Evolutionary conservation across 345 rosid genomes (phyloP).

Genomic region (Eucalyptus coolabah): DNA sequence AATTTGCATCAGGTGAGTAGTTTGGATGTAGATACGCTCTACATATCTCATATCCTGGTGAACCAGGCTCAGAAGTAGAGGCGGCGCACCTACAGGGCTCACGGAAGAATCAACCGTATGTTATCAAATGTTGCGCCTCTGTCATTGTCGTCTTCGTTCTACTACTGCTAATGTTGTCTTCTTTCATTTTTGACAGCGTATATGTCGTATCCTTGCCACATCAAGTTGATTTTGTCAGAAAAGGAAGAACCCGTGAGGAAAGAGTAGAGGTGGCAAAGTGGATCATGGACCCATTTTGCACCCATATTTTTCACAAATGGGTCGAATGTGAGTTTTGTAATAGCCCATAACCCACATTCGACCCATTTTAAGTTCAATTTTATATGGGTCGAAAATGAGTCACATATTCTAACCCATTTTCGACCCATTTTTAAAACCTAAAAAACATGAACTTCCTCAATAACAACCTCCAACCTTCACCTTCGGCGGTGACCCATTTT

Average conservation of each 20-base stretch:
- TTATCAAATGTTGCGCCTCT: neutral
- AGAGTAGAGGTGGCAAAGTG: too few relatives aligned
- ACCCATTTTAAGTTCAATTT: too few relatives aligned
- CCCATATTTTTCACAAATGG: too few relatives aligned
- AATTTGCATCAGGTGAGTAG: slow-evolving; percentile 16
- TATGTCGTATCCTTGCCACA: slow-evolving; percentile 39
- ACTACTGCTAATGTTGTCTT: neutral
- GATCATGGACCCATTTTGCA: too few relatives aligned
- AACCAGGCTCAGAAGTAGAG: slow-evolving; percentile 37
- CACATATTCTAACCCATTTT: too few relatives aligned
- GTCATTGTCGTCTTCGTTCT: neutral
- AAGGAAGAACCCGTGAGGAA: slow-evolving; percentile 29
- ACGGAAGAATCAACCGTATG: slow-evolving; percentile 35
- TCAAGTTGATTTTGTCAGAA: slow-evolving; percentile 27
- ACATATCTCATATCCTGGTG: slow-evolving; percentile 16
- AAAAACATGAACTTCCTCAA: too few relatives aligned
- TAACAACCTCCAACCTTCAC: too few relatives aligned
- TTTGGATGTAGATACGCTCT: slow-evolving; percentile 25
- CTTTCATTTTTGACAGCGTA: slow-evolving; percentile 2
- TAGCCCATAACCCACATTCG: too few relatives aligned
- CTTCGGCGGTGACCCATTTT: too few relatives aligned
- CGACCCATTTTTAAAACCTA: too few relatives aligned
- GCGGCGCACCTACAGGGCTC: slow-evolving; percentile 25
- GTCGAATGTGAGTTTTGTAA: too few relatives aligned
- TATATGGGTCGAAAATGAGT: too few relatives aligned